Evolutionary conservation across 208 protist genomes (phyloP).

Genomic region (Trypanosoma congolense): DNA sequence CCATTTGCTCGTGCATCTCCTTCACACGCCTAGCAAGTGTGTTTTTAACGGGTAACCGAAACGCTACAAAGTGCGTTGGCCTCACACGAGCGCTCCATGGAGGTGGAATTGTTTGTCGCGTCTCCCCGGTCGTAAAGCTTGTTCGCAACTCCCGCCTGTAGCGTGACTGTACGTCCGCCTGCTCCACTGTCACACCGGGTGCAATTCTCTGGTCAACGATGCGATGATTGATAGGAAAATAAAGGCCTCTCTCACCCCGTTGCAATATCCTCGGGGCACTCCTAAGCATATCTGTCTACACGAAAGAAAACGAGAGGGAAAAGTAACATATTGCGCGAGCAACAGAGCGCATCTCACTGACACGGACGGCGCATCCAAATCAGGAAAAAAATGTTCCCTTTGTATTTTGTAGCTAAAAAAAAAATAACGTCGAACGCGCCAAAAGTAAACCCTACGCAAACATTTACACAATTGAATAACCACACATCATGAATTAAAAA

Average conservation of each 20-base stretch:
- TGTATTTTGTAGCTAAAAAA: too few species aligned
- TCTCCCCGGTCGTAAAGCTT: constrained; percentile 71
- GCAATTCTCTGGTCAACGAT: constrained; percentile 67
- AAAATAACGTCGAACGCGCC: too few species aligned
- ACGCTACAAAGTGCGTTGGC: constrained; percentile 81
- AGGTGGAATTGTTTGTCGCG: constrained; percentile 60
- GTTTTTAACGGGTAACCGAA: constrained; percentile 64
- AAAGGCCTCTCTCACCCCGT: constrained; percentile 60
- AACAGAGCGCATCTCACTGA: background rate
- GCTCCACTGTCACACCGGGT: constrained; percentile 27
- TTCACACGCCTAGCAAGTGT: constrained; percentile 47
- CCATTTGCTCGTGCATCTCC: constrained; percentile 66
- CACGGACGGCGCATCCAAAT: too few species aligned
- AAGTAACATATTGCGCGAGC: background rate
- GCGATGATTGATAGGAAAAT: constrained; percentile 87
- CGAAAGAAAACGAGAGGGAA: constrained; percentile 1
- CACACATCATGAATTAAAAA: too few species aligned
- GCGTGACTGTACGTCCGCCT: constrained; percentile 72
- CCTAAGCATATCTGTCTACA: constrained; percentile 24
- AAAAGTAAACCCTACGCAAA: too few species aligned
- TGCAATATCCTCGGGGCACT: constrained; percentile 24
- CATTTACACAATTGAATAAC: too few species aligned
- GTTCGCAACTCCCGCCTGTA: constrained; percentile 76
- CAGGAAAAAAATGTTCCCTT: too few species aligned
- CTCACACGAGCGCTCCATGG: constrained; percentile 49